Conservation (phyloP, 2,329 filamentous ascomycete genomes). For the Kalmusia sp. region DNA sequence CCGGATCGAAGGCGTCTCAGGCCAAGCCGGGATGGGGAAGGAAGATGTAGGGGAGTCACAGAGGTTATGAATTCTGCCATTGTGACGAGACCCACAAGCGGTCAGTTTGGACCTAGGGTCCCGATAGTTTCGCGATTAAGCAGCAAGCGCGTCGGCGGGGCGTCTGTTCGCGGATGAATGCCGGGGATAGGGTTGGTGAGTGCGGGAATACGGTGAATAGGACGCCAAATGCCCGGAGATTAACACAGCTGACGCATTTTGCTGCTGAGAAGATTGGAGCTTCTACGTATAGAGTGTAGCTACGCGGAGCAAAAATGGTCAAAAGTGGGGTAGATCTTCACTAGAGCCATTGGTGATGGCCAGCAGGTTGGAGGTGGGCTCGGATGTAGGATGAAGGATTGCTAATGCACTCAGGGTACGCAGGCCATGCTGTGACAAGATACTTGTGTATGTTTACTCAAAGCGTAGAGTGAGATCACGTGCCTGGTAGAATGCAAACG, state of each 20-base stretch:
- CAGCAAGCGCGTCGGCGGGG: conserved; percentile 8
- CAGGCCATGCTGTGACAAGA: too few species aligned
- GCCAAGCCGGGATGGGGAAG: conserved; percentile 9
- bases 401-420: neutral
- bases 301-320: neutral
- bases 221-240: conserved; percentile 7
- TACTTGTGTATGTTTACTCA: too few species aligned
- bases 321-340: conserved; percentile 3
- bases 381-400: neutral
- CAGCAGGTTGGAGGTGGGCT: neutral
- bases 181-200: conserved; percentile 10
- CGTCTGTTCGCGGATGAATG: neutral
- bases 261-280: neutral
- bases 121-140: conserved; percentile 13
- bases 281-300: neutral
- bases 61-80: conserved; percentile 17
- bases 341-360: neutral
- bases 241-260: conserved; percentile 3
- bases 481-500: too few species aligned
- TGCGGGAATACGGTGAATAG: conserved; percentile 10
- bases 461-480: too few species aligned
- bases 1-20: conserved; percentile 1
- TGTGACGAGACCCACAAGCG: conserved; percentile 16
- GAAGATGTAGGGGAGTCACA: neutral
- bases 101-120: conserved; percentile 6